phyloP scores from a whole-genome alignment of 2,329 filamentous ascomycete genomes.

The Blastomyces gilchristii region DNA sequence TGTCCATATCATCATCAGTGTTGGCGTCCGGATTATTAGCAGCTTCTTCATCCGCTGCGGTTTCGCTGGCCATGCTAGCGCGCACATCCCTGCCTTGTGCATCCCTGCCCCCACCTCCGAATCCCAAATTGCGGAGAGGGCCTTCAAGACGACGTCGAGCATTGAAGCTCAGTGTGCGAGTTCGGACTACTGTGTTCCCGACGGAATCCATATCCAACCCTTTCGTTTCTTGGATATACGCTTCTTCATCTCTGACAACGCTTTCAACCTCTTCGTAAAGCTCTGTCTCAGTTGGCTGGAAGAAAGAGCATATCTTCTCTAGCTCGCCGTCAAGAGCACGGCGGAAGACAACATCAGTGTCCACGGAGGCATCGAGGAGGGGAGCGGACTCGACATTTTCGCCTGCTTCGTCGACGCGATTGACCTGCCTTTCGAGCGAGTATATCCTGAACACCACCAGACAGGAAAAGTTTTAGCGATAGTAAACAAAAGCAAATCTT shows the following conservation, averaged over 20 bases:
- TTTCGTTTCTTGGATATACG: constrained; percentile 51
- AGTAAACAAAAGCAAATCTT: neutral
- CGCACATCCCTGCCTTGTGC: constrained; percentile 8
- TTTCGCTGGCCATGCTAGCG: constrained; percentile 35
- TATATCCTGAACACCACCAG: constrained; percentile 61
- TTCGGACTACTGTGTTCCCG: constrained; percentile 33
- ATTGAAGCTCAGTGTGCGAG: constrained; percentile 31
- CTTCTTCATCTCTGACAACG: constrained; percentile 62
- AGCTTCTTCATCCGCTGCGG: constrained; percentile 44
- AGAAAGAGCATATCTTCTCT: constrained; percentile 90
- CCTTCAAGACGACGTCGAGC: constrained; percentile 39
- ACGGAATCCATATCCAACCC: constrained; percentile 36
- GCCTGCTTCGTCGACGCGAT: constrained; percentile 47
- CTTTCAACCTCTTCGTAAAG: constrained; percentile 70
- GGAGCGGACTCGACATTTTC: constrained; percentile 77
- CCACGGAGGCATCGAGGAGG: constrained; percentile 57
- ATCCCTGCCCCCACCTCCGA: constrained; percentile 34
- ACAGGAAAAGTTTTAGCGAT: neutral
- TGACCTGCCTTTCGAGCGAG: constrained; percentile 74
- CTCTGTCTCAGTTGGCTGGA: constrained; percentile 77
- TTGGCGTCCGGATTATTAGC: constrained; percentile 40
- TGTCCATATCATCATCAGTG: constrained; percentile 54
- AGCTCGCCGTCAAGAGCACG: constrained; percentile 77
- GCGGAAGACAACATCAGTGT: constrained; percentile 72
- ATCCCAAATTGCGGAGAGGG: constrained; percentile 43